Conservation (phyloP, 768 basidiomycete species). For the Dentipellis fragilis region DNA sequence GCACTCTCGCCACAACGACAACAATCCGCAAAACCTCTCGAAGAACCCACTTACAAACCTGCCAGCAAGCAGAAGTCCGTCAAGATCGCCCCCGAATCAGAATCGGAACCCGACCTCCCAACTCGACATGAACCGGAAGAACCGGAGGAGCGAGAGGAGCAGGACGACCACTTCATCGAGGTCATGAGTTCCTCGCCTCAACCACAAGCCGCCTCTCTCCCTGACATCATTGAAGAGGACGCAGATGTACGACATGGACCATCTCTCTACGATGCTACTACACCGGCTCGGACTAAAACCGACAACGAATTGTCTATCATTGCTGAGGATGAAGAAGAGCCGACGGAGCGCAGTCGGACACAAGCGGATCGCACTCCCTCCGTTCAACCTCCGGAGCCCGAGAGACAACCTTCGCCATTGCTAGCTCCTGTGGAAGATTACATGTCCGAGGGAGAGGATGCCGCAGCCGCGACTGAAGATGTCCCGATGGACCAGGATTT, state of each 20-base stretch:
- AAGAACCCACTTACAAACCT: neutral
- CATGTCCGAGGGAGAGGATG: neutral
- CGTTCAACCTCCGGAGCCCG: constrained; percentile 7
- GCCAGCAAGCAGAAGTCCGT: neutral
- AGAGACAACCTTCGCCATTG: constrained; percentile 29
- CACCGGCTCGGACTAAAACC: constrained; percentile 8
- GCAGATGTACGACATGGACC: neutral
- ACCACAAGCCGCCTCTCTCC: neutral
- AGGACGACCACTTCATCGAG: neutral
- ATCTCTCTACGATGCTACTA: neutral
- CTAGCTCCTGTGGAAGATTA: constrained; percentile 20
- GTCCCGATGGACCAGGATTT: constrained; percentile 14
- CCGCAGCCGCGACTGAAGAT: neutral
- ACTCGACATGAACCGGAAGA: neutral
- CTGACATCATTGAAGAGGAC: neutral
- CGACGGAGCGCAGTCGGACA: constrained; percentile 27
- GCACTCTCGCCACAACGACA: constrained; percentile 1
- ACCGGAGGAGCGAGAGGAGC: neutral
- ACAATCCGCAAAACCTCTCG: neutral
- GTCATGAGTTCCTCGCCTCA: constrained; percentile 2
- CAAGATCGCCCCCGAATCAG: neutral
- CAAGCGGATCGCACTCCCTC: constrained; percentile 4
- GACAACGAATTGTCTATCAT: constrained; percentile 54
- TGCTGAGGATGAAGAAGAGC: constrained; percentile 57
- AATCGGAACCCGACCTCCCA: neutral